Evolutionary conservation across 139 green algal genomes (phyloP), one percentile per base, ranked within the genome.

Genomic region (Protoeuglena noctilucae): DNA sequence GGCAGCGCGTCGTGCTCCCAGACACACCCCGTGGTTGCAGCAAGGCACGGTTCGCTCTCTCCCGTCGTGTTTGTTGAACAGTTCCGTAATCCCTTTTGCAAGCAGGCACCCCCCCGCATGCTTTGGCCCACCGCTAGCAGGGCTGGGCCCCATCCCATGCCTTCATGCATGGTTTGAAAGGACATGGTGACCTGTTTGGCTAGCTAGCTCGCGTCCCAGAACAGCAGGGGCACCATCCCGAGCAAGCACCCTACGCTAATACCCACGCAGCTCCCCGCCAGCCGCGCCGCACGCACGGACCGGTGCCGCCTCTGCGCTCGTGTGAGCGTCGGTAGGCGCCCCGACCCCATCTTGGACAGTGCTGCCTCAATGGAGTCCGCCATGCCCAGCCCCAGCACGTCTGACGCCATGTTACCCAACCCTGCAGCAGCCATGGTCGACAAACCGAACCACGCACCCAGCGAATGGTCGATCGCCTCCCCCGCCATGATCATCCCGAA

Each of bases 401-500:
- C 68, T 6, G 54, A 59, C 30, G 72, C 41, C 21, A 58, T 54
- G 61, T 76, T 76, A 21, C 68, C 68, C 4, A 72, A 41, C 22
- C 60, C 68, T 46, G 68, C 68, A 6, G 68, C 68, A 2, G 57
- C 57, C 60, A 76, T 65, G 4, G 59, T 72, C 2, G 54, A 64
- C 31, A 76, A 40, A 7, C 61, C 68, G 19, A 76, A 54, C 25
- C 43, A 41, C 3, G 56, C 49, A 5, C 63, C 63, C 47, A 76
- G 52, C 25, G 60, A 45, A 0, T 48, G 5, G 31, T 89, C 80
- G 28, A 89, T 86, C 51, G 75, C 61, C 46, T 84, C 76, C 21
- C 80, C 80, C 21, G 76, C 76, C 23, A 70, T 48, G 29, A 89
- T 69, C 79, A 82, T 75, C 48, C 73, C 67, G n/a, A 48, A 47